phyloP scores from a whole-genome alignment of 2,329 filamentous ascomycete genomes.

The Aspergillus udagawae region DNA sequence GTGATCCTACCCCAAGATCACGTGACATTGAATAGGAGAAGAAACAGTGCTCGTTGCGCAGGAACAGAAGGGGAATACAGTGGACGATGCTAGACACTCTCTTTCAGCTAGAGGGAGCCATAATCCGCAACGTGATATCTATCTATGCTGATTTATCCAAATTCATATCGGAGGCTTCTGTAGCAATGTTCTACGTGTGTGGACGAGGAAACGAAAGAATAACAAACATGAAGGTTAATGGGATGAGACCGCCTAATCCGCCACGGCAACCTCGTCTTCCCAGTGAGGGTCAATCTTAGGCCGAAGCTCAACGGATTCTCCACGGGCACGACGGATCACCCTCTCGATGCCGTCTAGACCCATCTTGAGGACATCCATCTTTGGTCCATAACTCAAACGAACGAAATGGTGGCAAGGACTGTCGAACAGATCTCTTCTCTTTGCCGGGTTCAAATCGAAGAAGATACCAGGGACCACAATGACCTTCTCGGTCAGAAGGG shows the following conservation, averaged over 20 bases:
- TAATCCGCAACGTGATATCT: neutral
- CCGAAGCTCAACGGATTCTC: constrained; percentile 26
- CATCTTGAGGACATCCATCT: constrained; percentile 71
- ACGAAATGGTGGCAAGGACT: constrained; percentile 92
- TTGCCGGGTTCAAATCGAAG: constrained; percentile 91
- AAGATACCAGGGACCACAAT: constrained; percentile 98
- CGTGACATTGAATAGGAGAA: neutral
- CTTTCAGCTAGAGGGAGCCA: neutral
- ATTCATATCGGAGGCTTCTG: neutral
- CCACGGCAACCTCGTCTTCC: constrained; percentile 37
- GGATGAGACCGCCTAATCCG: constrained; percentile 17
- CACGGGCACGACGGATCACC: constrained; percentile 56
- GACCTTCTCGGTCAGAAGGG: constrained; percentile 87
- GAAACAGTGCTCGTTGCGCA: neutral
- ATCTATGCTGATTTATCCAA: neutral
- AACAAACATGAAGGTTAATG: neutral
- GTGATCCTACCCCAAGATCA: neutral
- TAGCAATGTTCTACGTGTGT: neutral
- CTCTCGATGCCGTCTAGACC: constrained; percentile 82
- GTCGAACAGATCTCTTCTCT: constrained; percentile 87
- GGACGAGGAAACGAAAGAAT: neutral
- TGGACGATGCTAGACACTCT: neutral
- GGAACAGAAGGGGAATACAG: neutral
- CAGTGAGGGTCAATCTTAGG: constrained; percentile 27
- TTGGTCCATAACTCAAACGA: constrained; percentile 77